Base-by-base conservation (phyloP, 1,284 basidiomycete species). In the Puccinia brachypodii region DNA sequence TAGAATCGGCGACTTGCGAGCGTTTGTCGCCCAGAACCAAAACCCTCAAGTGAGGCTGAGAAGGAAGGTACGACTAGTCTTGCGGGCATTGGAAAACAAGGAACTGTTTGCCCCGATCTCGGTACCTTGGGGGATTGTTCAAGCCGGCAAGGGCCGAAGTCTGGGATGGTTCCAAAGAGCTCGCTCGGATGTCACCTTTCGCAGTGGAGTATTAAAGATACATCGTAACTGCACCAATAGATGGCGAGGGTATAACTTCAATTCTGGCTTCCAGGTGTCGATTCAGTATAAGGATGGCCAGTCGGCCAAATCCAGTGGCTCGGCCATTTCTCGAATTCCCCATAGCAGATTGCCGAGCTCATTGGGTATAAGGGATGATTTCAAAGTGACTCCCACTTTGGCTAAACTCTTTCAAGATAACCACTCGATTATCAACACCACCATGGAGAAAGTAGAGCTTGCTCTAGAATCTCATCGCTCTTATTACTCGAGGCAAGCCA, bases 281-380 rank as follows among this genome's bases (percentile, higher is more conserved):
- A 87, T 94, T 69, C 87, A 87, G 13, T 94, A 92, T 85, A 86
- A 89, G 2, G 84, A 87, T 69, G 87, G 87, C 3, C 82, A 83
- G 25, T 83, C 83, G n/a, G 80, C 83, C 79, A 84, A 85, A 28
- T 56, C 82, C 0, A 84, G 82, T 8, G 87, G 87, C 3, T 60
- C 83, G 28, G 82, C 75, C 1, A 82, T 78, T 7, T 74, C 83
- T 3, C 82, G 81, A 0, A 90, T 89, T 83, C 85, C 87, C 25
- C 87, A 93, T 58, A 85, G 86, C 28, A 87, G 91, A 1, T 87
- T 89, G 31, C 90, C 90, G n/a, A 88, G 88, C 16, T 87, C 88
- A 13, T 90, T 93, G 81, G 92, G 92, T 0, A 87, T 94, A 38
- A 89, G 89, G 83, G 90, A 92, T 83, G 90, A 92, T 83, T 92